These are phyloP conservation scores for Oehlia diaphana DNA, from an alignment of 192 early-diverging fungal species.

Conservation along the genomic window DNA sequence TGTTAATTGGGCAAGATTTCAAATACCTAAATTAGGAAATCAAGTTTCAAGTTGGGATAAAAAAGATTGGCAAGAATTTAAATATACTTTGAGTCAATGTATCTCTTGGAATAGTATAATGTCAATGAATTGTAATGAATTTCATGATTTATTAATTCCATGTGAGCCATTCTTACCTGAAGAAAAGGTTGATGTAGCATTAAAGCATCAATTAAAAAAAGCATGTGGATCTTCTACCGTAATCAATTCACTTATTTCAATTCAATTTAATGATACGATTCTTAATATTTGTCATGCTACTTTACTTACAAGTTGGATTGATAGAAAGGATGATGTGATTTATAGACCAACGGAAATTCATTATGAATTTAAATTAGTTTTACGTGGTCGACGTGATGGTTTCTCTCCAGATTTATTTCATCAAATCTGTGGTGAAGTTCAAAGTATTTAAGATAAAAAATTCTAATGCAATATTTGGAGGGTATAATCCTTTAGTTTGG, in stretches of 20 bases:
- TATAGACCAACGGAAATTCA: slow-evolving; percentile 6
- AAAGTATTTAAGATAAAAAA: background rate
- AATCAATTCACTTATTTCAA: slow-evolving; percentile 1
- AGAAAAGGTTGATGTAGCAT: background rate
- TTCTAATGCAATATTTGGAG: background rate
- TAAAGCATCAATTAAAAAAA: slow-evolving; percentile 3
- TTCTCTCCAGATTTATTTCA: slow-evolving; percentile 9
- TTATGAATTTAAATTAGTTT: slow-evolving; percentile 10
- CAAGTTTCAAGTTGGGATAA: background rate
- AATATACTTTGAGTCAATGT: background rate
- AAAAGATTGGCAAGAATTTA: slow-evolving; percentile 7
- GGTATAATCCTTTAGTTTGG: slow-evolving; percentile 22
- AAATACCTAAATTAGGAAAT: slow-evolving; percentile 5
- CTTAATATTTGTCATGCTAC: slow-evolving; percentile 19
- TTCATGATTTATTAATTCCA: slow-evolving; percentile 10
- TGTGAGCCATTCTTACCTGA: slow-evolving; percentile 2
- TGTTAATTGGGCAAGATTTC: slow-evolving; percentile 9
- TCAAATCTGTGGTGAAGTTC: background rate
- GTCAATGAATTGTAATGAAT: background rate
- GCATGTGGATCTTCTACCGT: background rate
- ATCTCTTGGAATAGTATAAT: slow-evolving; percentile 9
- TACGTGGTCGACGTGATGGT: background rate
- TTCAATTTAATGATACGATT: background rate
- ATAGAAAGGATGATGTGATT: background rate
- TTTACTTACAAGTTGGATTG: slow-evolving; percentile 16